Evolutionary conservation across 495 filamentous ascomycete species (phyloP).

Genomic region (Usnea hakonensis): DNA sequence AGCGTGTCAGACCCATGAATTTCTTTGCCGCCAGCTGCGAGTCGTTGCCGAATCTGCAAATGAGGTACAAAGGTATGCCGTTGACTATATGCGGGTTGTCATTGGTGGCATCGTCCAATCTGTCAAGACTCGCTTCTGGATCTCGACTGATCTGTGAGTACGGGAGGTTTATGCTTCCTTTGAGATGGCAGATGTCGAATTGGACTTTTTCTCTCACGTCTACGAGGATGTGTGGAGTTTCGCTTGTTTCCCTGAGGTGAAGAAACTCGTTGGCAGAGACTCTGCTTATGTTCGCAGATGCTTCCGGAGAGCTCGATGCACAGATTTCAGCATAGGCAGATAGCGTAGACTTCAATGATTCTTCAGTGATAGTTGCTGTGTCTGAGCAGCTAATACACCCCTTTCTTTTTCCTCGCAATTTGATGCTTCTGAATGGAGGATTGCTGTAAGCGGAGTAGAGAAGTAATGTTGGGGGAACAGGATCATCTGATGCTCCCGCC

Average conservation of each 20-base stretch:
- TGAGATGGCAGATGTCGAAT: constrained; percentile 70
- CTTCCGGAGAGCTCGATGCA: constrained; percentile 39
- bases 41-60: constrained; percentile 85
- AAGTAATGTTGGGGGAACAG: constrained; percentile 38
- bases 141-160: constrained; percentile 49
- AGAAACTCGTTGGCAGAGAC: constrained; percentile 52
- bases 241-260: constrained; percentile 19
- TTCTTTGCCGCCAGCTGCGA: constrained; percentile 76
- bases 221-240: constrained; percentile 48
- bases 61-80: constrained; percentile 54
- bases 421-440: constrained; percentile 66
- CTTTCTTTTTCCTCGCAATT: constrained; percentile 55
- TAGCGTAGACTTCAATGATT: constrained; percentile 53
- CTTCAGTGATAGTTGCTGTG: constrained; percentile 49
- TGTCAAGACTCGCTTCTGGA: not conserved
- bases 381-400: constrained; percentile 72
- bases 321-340: constrained; percentile 79
- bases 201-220: constrained; percentile 81
- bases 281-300: constrained; percentile 45
- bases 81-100: not conserved
- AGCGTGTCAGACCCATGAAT: constrained; percentile 57
- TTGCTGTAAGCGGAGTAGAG: constrained; percentile 65
- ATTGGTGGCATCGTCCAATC: not conserved
- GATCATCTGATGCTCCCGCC: constrained; percentile 25
- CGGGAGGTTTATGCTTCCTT: constrained; percentile 70